Evolutionary conservation across 2,329 filamentous ascomycete species (phyloP).

Genomic region (Penicillium sp.): DNA sequence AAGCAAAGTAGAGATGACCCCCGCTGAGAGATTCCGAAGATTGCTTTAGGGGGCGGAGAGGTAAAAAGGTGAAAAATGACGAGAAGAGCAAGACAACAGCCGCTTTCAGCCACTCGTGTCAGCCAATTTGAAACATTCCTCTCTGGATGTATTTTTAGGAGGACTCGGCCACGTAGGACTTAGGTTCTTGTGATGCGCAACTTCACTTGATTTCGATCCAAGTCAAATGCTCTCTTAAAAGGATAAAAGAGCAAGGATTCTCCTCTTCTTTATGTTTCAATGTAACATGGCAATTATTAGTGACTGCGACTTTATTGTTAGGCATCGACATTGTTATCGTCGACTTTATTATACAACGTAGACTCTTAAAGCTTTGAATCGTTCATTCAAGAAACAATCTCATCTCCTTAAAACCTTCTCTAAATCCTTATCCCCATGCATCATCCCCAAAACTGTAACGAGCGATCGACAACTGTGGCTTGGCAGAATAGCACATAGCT

Average conservation of each 20-base stretch:
- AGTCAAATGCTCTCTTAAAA: no score
- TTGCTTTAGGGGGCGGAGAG: constrained; percentile 7
- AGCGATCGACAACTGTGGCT: constrained; percentile 11
- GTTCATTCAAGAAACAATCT: background rate
- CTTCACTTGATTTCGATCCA: background rate
- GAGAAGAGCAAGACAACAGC: constrained; percentile 22
- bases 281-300: background rate
- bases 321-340: background rate
- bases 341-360: background rate
- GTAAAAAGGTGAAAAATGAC: constrained; percentile 10
- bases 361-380: background rate
- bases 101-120: constrained; percentile 22
- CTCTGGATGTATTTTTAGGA: background rate
- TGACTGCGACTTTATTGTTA: background rate
- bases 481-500: background rate
- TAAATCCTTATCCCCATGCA: background rate
- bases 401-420: no score
- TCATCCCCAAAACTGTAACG: background rate
- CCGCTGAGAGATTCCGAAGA: background rate
- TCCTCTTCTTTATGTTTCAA: background rate
- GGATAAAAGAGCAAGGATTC: background rate
- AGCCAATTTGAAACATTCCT: constrained; percentile 17
- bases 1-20: background rate
- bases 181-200: background rate
- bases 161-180: no score